Base-by-base conservation (phyloP, 176 grass and related monocot species). In the Oropetium thomaeum region DNA sequence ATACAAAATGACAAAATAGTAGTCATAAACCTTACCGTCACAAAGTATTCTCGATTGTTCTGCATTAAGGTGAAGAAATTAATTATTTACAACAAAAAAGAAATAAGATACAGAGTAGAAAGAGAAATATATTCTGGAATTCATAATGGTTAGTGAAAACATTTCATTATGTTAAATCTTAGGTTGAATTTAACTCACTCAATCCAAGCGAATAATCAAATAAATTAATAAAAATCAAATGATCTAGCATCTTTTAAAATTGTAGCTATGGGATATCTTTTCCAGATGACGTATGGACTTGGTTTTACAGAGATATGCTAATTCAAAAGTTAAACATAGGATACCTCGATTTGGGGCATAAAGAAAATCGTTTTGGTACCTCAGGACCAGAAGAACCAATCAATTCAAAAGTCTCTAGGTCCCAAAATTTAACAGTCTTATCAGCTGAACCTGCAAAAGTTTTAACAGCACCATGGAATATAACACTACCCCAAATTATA, bases 371-470 rank as follows among this genome's bases (percentile, higher is more conserved):
- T 82, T 69, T 84, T 60, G 31, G 40, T 87, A 98, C 95, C 91
- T 98, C 89, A 69, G 89, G 89, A 82, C 87, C 81, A 81, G 84
- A 87, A 72, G 95, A 98, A 30, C 95, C 91, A 70, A 92, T 90
- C 71, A 92, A 81, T 80, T 98, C 95, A 81, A 98, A 94, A 77
- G 89, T 98, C 66, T 98, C 95, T 69, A 92, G 88, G 68, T 98
- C 91, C 95, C 95, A 98, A 85, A 94, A 98, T 72, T 93, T 98
- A 72, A 98, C 63, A 57, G 89, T 89, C 72, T 82, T 98, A 78
- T 90, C 95, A 83, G 84, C 81, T 79, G 86, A 94, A 84, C 91
- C 95, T 94, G 75, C 41, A 79, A 62, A 67, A 10, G 9, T 70
- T 79, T 87, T 80, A 78, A 69, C 35, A 81, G 58, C 49, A 86